Percentiles rank a stretch among this genome's conserved stretches.
These are phyloP conservation scores for Stellera chamaejasme DNA, from an alignment of 345 rosid genomes.

Conservation along the genomic window DNA sequence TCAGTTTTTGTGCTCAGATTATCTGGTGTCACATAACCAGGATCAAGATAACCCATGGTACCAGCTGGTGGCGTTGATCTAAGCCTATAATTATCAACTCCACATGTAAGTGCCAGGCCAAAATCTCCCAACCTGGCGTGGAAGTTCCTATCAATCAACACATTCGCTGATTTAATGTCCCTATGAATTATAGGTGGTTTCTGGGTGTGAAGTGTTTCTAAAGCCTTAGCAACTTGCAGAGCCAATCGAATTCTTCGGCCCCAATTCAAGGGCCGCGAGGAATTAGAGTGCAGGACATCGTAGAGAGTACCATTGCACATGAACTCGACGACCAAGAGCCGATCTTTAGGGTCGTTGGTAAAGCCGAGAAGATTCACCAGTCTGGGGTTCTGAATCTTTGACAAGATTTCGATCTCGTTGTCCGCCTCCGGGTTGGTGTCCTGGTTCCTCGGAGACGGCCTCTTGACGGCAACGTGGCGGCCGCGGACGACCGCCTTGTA, in stretches of 20 bases:
- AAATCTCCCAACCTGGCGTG: constrained; percentile 95
- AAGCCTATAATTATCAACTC: constrained; percentile 59
- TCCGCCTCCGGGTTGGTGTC: constrained; percentile 66
- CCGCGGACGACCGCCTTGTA: constrained; percentile 87
- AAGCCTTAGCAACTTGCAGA: constrained; percentile 76
- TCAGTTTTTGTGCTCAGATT: constrained; percentile 89
- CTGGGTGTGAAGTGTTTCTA: constrained; percentile 66
- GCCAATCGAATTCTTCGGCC: constrained; percentile 73
- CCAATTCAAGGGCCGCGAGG: constrained; percentile 55
- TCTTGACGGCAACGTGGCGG: constrained; percentile 85
- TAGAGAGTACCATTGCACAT: constrained; percentile 91
- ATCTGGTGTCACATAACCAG: constrained; percentile 94
- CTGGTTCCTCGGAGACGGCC: constrained; percentile 47
- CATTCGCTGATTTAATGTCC: constrained; percentile 97
- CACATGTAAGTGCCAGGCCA: constrained; percentile 85
- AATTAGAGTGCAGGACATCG: constrained; percentile 73
- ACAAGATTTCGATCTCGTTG: constrained; percentile 93
- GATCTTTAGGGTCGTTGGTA: constrained; percentile 59
- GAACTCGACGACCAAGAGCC: constrained; percentile 80
- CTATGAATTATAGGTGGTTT: constrained; percentile 81
- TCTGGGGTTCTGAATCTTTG: constrained; percentile 80
- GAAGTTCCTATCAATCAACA: constrained; percentile 76
- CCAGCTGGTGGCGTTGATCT: constrained; percentile 98
- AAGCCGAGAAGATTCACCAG: constrained; percentile 88
- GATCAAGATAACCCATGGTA: constrained; percentile 94